Evolutionary conservation across 306 rosid genomes (phyloP).

Genomic region (Astragalus glycyphyllos): DNA sequence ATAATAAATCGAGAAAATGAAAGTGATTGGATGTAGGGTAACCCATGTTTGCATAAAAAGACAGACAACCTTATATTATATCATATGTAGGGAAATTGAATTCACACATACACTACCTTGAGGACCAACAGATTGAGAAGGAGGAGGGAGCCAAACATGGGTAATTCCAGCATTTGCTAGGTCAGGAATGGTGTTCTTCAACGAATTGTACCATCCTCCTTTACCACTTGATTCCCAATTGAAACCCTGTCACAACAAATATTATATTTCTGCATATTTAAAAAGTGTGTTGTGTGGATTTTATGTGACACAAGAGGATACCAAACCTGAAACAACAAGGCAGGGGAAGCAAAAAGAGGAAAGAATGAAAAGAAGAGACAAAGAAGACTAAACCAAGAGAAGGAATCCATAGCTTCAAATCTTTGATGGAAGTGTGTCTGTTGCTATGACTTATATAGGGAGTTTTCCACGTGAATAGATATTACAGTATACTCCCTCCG

Average conservation of each 20-base stretch:
- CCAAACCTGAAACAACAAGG: slow-evolving; percentile 72
- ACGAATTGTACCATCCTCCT: slow-evolving; percentile 76
- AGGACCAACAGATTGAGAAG: slow-evolving; percentile 63
- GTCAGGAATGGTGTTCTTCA: slow-evolving; percentile 64
- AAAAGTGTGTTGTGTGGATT: background rate
- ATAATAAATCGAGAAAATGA: too few species aligned
- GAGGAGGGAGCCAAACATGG: slow-evolving; percentile 96
- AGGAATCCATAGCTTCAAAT: slow-evolving; percentile 46
- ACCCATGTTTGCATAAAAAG: too few species aligned
- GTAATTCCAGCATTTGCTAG: slow-evolving; percentile 65
- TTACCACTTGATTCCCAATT: slow-evolving; percentile 81
- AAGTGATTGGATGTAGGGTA: too few species aligned
- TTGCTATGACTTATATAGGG: slow-evolving; percentile 35
- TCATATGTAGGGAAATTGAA: slow-evolving; percentile 8
- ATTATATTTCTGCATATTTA: background rate
- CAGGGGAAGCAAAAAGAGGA: slow-evolving; percentile 54
- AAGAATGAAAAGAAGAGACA: slow-evolving; percentile 49
- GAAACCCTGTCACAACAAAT: slow-evolving; percentile 63
- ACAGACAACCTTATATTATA: background rate
- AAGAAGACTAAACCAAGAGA: slow-evolving; percentile 34
- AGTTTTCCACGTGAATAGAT: background rate
- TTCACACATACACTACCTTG: slow-evolving; percentile 47
- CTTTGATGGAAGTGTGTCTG: slow-evolving; percentile 6
- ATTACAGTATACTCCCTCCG: too few species aligned
- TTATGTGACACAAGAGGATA: background rate